These are phyloP conservation scores for Geosmithia morbida DNA, from an alignment of 2,329 filamentous ascomycete genomes.

Conservation along the genomic window DNA sequence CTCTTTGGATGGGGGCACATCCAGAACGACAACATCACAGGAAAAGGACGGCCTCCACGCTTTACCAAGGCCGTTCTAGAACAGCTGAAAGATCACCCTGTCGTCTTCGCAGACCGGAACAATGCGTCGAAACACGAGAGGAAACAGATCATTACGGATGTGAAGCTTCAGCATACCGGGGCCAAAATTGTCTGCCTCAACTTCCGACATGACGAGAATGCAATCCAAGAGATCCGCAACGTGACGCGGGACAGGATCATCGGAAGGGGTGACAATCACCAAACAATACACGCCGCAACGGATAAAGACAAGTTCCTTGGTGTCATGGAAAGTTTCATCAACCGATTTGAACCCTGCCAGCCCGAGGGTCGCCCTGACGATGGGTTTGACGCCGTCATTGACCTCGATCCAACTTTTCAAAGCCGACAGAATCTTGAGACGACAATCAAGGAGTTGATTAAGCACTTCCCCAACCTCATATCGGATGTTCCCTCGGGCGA, in stretches of 20 bases:
- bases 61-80: conserved; percentile 62
- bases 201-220: conserved; percentile 69
- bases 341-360: conserved; percentile 69
- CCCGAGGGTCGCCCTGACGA: conserved; percentile 55
- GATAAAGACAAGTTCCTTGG: conserved; percentile 59
- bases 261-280: conserved; percentile 84
- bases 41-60: conserved; percentile 58
- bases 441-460: conserved; percentile 55
- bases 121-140: conserved; percentile 84
- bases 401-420: conserved; percentile 63
- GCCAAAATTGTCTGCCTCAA: conserved; percentile 74
- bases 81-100: conserved; percentile 48
- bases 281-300: conserved; percentile 84
- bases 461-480: conserved; percentile 66
- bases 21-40: conserved; percentile 92
- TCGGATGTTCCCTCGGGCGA: conserved; percentile 53
- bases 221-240: conserved; percentile 57
- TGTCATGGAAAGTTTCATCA: conserved; percentile 92
- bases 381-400: conserved; percentile 70
- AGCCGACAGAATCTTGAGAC: conserved; percentile 79
- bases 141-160: conserved; percentile 71
- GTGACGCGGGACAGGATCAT: conserved; percentile 70
- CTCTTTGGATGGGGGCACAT: conserved; percentile 87
- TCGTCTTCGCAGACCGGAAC: conserved; percentile 84
- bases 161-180: conserved; percentile 45